phyloP scores from a whole-genome alignment of 495 filamentous ascomycete species.

The Aspergillus indologenus region DNA sequence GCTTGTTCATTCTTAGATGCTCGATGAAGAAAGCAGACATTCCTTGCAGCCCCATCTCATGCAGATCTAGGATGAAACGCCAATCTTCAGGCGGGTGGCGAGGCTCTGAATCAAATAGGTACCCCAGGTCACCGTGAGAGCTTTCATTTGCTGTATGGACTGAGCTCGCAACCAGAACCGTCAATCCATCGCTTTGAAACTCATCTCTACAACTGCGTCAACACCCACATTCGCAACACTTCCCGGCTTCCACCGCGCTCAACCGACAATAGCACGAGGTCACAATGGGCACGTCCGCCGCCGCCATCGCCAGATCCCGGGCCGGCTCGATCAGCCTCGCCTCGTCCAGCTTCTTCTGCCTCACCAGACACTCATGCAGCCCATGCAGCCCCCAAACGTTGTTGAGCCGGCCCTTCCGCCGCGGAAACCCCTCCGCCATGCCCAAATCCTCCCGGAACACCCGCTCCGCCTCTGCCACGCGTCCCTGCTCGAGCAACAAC shows the following conservation, averaged over 20 bases:
- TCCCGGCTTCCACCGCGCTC: not conserved
- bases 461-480: not conserved
- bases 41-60: no score
- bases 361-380: constrained; percentile 5
- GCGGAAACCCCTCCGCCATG: constrained; percentile 6
- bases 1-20: no score
- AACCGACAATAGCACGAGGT: constrained; percentile 11
- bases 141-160: no score
- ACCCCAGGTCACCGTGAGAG: no score
- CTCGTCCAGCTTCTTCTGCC: constrained; percentile 1
- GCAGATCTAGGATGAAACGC: no score
- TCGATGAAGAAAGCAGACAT: no score
- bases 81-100: no score
- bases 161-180: no score
- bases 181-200: no score
- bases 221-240: not conserved
- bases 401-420: not conserved
- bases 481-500: constrained; percentile 1
- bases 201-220: no score
- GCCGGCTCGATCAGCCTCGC: not conserved
- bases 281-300: constrained; percentile 5
- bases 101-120: no score
- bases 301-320: not conserved
- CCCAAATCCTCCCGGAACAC: constrained; percentile 4
- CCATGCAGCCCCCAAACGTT: constrained; percentile 9